Base-by-base conservation (phyloP, 495 filamentous ascomycete genomes). In the Trichoderma reesei region DNA sequence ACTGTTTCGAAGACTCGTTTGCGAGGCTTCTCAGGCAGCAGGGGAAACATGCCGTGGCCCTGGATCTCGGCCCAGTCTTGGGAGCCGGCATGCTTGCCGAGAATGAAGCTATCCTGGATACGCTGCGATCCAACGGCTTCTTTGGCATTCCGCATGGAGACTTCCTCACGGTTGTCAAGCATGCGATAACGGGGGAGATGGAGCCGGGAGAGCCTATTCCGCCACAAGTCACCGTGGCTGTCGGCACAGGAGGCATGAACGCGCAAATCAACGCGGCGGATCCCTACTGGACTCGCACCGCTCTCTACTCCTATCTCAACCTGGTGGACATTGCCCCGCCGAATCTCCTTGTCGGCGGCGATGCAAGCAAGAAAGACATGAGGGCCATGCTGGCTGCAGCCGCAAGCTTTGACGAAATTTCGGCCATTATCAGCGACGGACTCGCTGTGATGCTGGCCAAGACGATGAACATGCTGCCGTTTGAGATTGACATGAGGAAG, bases 1-100 rank as follows among this genome's bases (percentile, higher is more conserved):
- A 83, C 65, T 75, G 78, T 10, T 86, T 79, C 67, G 69, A 81
- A 16, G 82, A 81, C 62, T 72, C 75, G 0, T 68, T 81, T 34
- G 72, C 71, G 1, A 73, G 72, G 38, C 65, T 75, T 65, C 70
- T 76, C 4, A 65, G 67, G 59, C 38, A 60, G 3, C 69, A 64
- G 31, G 74, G 73, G 13, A 69, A 75, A 3, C 67, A 70, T 4
- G 73, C 78, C 60, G 68, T 74, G 14, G 74, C 73, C 41, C 71
- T 85, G 59, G 74, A 83, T 37, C 71, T 85, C 70, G 63, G 83
- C 14, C 70, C 73, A 20, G 69, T 78, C 3, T 65, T 66, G 5
- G 72, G 71, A 33, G 70, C 68, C 14, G 76, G 76, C 7, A 62
- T 66, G 42, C 63, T 73, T 13, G 64, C 67, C 3, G 68, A 72